Evolutionary conservation across 169 alveolate genomes (phyloP).

Genomic region (Cryptosporidium felis): DNA sequence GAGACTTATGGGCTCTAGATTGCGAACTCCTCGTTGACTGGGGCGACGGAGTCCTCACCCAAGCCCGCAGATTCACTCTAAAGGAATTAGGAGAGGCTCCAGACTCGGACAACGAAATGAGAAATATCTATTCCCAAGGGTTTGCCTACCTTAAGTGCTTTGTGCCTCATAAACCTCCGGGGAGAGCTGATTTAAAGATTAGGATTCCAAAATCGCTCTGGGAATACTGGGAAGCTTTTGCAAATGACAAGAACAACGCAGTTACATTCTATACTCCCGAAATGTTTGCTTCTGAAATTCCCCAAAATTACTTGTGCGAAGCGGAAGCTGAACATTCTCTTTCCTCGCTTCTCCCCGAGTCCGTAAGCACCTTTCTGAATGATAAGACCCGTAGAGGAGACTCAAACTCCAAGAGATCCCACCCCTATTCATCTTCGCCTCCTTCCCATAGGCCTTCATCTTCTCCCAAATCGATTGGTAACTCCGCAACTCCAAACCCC

Average conservation of each 20-base stretch:
- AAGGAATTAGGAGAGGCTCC: constrained; percentile 74
- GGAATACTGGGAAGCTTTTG: constrained; percentile 80
- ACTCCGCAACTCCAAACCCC: background rate
- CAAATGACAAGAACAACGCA: constrained; percentile 66
- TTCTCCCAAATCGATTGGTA: constrained; percentile 10
- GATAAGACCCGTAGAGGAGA: constrained; percentile 1
- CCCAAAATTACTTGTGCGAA: constrained; percentile 29
- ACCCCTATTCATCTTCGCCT: constrained; percentile 24
- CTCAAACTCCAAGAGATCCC: constrained; percentile 8
- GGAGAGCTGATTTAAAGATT: constrained; percentile 74
- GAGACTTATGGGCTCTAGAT: constrained; percentile 77
- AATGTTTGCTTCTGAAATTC: constrained; percentile 70
- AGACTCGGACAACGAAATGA: constrained; percentile 72
- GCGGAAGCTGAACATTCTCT: background rate
- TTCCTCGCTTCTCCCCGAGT: background rate
- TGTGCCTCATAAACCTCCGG: constrained; percentile 75
- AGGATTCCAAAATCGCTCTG: constrained; percentile 77
- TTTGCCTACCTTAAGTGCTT: constrained; percentile 77
- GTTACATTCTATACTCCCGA: constrained; percentile 58
- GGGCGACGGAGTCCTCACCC: constrained; percentile 78
- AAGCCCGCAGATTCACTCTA: constrained; percentile 76
- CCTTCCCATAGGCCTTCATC: constrained; percentile 13
- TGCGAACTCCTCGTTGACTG: constrained; percentile 79
- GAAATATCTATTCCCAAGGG: constrained; percentile 78
- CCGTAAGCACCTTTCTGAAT: background rate